Evolutionary conservation across 225 moss, liverwort and hornwort genomes (phyloP), one percentile per base, ranked within the genome.

Genomic region (Thuidium tamariscinum): DNA sequence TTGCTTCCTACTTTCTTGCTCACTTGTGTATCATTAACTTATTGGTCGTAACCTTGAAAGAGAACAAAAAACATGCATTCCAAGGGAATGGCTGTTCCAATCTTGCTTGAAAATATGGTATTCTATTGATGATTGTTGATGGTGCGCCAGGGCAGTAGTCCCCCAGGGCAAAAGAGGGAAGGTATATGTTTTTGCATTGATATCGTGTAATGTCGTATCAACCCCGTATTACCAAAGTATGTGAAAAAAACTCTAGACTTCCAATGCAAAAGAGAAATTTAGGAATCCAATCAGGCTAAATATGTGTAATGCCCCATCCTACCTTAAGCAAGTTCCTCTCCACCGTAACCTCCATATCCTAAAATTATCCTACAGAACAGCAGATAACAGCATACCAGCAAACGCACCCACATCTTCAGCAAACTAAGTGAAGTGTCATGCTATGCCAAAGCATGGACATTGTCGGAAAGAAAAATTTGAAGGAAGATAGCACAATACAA

Each of bases 171-270:
- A 21, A 66, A 20, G 5, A 10, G 0, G 21, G 21, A 66, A 36
- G 20, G 5, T 18, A 9, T 5, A 63, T 16, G 63, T 17, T 63
- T 32, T 29, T 32, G 63, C 17, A 17, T n/a, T 65, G 20, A 36
- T 5, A 20, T 36, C 20, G 1, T 21, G 0, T 11, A 11, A 20
- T 66, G 6, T 11, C 36, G 11, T 11, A 20, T 66, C 11, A 32
- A 11, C 1, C 3, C 1, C 5, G 18, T 5, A 18, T 19, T 32
- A 1, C 4, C 16, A 6, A 63, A 6, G 4, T 16, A 34, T 63
- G 64, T 64, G 17, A 18, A 34, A 34, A 34, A 63, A 63, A 7
- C n/a, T n/a, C n/a, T n/a, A n/a, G n/a, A n/a, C n/a, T 66, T 66
- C 36, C 5, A 36, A 20, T 36, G 21, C 3, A 66, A 12, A 21